Percentiles rank a stretch among this genome's conserved stretches.
phyloP scores from a whole-genome alignment of 345 rosid genomes.

The Linum usitatissimum region DNA sequence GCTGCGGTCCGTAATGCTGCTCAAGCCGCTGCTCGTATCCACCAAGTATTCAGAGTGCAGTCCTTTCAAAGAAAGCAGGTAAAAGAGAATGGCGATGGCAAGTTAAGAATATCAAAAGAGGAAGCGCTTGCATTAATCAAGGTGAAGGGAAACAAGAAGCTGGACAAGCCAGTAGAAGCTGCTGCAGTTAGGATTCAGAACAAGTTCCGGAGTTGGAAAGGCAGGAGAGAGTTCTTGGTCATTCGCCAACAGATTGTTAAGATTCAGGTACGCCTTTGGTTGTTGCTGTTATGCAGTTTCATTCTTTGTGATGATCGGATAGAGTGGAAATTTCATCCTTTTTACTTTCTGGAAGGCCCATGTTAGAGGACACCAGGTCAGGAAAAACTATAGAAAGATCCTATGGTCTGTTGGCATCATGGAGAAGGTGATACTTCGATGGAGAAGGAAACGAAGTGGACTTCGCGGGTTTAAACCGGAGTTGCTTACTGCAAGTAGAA shows the following conservation, averaged over 20 bases:
- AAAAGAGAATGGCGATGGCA: constrained; percentile 44
- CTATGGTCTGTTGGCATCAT: constrained; percentile 84
- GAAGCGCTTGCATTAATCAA: constrained; percentile 59
- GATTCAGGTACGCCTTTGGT: constrained; percentile 50
- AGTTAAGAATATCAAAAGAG: constrained; percentile 50
- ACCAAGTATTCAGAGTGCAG: constrained; percentile 79
- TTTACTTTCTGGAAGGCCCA: constrained; percentile 40
- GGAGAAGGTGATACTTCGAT: constrained; percentile 83
- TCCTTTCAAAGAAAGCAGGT: constrained; percentile 80
- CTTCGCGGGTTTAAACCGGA: constrained; percentile 43
- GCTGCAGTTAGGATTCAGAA: constrained; percentile 84
- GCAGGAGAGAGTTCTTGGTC: constrained; percentile 68
- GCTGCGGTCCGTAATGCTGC: constrained; percentile 84
- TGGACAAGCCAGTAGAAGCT: constrained; percentile 52
- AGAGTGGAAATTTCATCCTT: background rate
- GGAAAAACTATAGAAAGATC: constrained; percentile 60
- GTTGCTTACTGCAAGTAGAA: constrained; percentile 19
- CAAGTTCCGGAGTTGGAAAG: constrained; percentile 82
- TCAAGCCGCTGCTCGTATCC: constrained; percentile 79
- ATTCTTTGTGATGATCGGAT: background rate
- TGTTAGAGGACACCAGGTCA: constrained; percentile 84
- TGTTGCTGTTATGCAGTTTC: background rate
- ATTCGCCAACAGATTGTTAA: constrained; percentile 66
- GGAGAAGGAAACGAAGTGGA: constrained; percentile 91
- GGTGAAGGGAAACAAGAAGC: constrained; percentile 41